Percentiles rank a stretch among this genome's conserved stretches.
These are phyloP conservation scores for Heliosperma pusillum DNA, from an alignment of 148 eudicot genomes.

Conservation along the genomic window DNA sequence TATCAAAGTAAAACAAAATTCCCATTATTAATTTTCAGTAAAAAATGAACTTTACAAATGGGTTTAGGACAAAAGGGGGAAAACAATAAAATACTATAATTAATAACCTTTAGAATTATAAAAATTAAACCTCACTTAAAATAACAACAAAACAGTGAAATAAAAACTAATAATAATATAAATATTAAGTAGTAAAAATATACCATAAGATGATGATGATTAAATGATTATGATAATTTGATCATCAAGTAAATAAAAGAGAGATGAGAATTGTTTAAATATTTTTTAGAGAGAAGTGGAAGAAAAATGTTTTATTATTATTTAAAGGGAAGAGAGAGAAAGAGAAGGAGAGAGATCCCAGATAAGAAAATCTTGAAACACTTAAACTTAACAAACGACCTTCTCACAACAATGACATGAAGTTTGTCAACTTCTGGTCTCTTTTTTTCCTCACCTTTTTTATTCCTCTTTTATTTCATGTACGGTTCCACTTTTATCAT, in stretches of 20 bases:
- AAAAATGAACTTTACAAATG: slow-evolving; percentile 35
- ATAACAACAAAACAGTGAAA: not conserved
- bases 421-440: slow-evolving; percentile 6
- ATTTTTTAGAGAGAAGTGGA: too few relatives aligned
- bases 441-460: not conserved
- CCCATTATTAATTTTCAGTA: slow-evolving; percentile 25
- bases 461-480: too few relatives aligned
- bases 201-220: too few relatives aligned
- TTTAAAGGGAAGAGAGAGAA: too few relatives aligned
- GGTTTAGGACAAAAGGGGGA: slow-evolving; percentile 13
- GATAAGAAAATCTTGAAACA: slow-evolving; percentile 84
- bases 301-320: too few relatives aligned
- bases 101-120: too few relatives aligned
- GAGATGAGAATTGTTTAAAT: too few relatives aligned
- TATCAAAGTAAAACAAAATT: slow-evolving; percentile 17
- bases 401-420: slow-evolving; percentile 54
- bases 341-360: slow-evolving; percentile 58
- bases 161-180: not conserved
- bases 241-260: slow-evolving; percentile 29
- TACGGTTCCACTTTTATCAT: too few relatives aligned
- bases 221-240: slow-evolving; percentile 19
- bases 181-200: not conserved
- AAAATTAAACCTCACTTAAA: not conserved
- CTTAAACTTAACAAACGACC: slow-evolving; percentile 59
- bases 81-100: too few relatives aligned